Percentiles rank a stretch among this genome's conserved stretches.
These are phyloP conservation scores for Beauveria pseudobassiana DNA, from an alignment of 2,329 filamentous ascomycete genomes.

Conservation along the genomic window DNA sequence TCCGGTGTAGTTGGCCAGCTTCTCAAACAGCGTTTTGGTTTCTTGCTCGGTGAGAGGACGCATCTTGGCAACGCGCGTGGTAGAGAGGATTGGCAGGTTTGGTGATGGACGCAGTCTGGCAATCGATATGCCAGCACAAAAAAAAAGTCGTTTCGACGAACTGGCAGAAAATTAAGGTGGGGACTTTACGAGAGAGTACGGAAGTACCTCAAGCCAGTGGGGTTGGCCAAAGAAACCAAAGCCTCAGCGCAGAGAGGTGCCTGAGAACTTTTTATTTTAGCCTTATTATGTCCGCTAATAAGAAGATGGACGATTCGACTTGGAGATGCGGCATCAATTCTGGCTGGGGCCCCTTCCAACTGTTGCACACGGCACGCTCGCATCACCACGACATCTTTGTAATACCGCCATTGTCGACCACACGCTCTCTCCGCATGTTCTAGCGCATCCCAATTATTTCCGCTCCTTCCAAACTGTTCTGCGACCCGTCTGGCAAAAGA, in stretches of 20 bases:
- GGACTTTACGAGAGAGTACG: not conserved
- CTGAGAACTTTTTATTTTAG: not conserved
- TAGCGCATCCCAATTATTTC: not conserved
- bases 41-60: slow-evolving; percentile 73
- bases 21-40: slow-evolving; percentile 77
- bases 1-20: slow-evolving; percentile 91
- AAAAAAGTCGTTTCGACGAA: not conserved
- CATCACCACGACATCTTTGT: not conserved
- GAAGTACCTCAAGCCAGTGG: not conserved
- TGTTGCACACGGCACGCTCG: not conserved
- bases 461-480: not conserved
- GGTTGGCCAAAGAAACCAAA: not conserved
- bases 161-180: slow-evolving; percentile 6
- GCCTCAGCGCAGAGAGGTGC: not conserved
- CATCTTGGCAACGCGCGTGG: slow-evolving; percentile 45
- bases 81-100: not conserved
- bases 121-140: not conserved
- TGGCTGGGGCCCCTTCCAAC: not conserved
- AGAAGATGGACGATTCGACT: not conserved
- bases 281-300: not conserved
- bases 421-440: not conserved
- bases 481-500: not conserved
- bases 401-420: not conserved
- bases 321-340: slow-evolving; percentile 1
- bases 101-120: not conserved